Evolutionary conservation across 768 basidiomycete genomes (phyloP).

Genomic region (Calvatia gigantea): DNA sequence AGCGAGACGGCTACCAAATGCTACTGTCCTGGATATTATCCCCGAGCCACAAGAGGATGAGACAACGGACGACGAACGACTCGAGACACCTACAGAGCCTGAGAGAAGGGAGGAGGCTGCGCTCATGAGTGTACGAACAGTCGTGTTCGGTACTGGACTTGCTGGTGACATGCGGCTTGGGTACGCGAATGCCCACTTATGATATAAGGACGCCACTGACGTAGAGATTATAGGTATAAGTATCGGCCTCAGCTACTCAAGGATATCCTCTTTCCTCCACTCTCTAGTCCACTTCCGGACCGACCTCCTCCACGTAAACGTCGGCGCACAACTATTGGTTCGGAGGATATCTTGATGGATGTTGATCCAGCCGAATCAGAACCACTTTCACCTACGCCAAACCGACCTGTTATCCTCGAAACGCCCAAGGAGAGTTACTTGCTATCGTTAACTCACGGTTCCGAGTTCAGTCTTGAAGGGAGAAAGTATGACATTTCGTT

Average conservation of each 20-base stretch:
- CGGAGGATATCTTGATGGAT: constrained; percentile 24
- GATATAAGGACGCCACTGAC: not conserved
- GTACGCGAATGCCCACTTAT: constrained; percentile 26
- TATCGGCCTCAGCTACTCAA: constrained; percentile 43
- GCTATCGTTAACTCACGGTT: constrained; percentile 16
- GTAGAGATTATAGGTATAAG: constrained; percentile 40
- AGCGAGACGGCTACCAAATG: constrained; percentile 33
- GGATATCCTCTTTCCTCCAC: constrained; percentile 40
- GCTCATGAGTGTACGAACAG: constrained; percentile 43
- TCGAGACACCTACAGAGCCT: constrained; percentile 18
- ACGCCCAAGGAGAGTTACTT: constrained; percentile 38
- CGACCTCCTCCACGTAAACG: constrained; percentile 33
- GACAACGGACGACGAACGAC: constrained; percentile 20
- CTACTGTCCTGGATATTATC: constrained; percentile 37
- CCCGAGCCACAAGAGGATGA: constrained; percentile 32
- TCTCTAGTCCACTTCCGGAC: constrained; percentile 14
- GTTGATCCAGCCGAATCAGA: constrained; percentile 12
- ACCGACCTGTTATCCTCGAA: constrained; percentile 34
- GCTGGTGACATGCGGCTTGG: constrained; percentile 38
- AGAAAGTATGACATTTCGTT: constrained; percentile 35
- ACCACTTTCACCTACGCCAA: constrained; percentile 9
- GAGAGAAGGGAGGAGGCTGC: constrained; percentile 35
- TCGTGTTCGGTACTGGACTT: constrained; percentile 43
- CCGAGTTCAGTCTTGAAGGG: constrained; percentile 5
- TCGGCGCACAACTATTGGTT: constrained; percentile 20